Base-by-base conservation (phyloP, 352 stramenopile species). In the Phytophthora sansomeana region DNA sequence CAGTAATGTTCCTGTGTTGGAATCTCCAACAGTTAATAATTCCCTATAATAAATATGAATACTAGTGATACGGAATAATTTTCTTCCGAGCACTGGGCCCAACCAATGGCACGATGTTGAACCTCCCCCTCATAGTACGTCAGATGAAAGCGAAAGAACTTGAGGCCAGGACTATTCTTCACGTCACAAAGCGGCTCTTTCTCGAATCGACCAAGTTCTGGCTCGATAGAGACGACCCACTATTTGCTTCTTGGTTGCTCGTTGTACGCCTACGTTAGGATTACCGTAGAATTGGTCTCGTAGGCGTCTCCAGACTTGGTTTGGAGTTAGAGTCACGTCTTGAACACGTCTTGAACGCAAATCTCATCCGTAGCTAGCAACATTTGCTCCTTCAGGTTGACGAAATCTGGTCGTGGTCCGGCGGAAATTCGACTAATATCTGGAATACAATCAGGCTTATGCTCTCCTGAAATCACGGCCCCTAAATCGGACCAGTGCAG, bases 101-200 rank as follows among this genome's bases (percentile, higher is more conserved):
- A 65, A 5, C 58, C 30, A 21, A 59, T 52, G 4, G 54, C 9
- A 0, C 39, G 38, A 56, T 59, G 48, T 6, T 41, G 10, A 4
- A 59, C 58, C 29, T 59, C 58, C 1, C 48, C 38, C 39, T 59
- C 58, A n/a, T 59, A 66, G 26, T 59, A 54, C 6, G 48, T 59
- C 8, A 48, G 29, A 7, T 59, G 39, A n/a, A 66, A 66, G 36
- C 39, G 35, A 21, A 65, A 52, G 9, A 58, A 39, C 4, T 59
- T 66, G 14, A 55, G 41, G 5, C 26, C 36, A 0, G 35, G n/a
- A 7, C 26, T 44, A 33, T 63, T 4, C 16, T 63, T 55, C 2
- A 55, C 43, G 11, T 63, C 33, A 9, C 44, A 55, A 5, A 64
- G n/a, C 9, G 46, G 56, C 13, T 64, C 44, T 0, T 6, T 36